phyloP scores from a whole-genome alignment of 192 early-diverging fungal genomes.

The Funneliformis mosseae region DNA sequence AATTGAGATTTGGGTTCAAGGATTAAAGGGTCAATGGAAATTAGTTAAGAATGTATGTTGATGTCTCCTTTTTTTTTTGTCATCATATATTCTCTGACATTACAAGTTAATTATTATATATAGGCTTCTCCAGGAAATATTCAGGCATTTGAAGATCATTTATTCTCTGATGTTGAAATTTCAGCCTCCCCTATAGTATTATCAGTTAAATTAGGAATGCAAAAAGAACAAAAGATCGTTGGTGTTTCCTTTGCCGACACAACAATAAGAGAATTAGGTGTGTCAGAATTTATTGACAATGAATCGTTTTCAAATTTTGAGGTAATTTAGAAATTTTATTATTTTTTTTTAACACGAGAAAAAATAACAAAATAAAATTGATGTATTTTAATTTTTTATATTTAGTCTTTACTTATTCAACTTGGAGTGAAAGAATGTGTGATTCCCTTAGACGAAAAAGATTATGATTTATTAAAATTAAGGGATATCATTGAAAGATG shows the following conservation, averaged over 20 bases:
- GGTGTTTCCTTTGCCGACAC: constrained; percentile 91
- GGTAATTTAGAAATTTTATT: constrained; percentile 41
- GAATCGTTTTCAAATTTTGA: constrained; percentile 94
- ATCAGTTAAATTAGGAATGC: constrained; percentile 63
- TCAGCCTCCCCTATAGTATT: constrained; percentile 78
- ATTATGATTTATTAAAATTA: constrained; percentile 74
- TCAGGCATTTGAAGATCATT: constrained; percentile 85
- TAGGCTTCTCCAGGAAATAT: constrained; percentile 96
- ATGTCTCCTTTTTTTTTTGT: neutral
- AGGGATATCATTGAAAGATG: constrained; percentile 72
- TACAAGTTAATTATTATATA: neutral
- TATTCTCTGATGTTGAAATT: constrained; percentile 78
- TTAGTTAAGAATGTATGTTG: constrained; percentile 39
- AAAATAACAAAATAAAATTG: neutral
- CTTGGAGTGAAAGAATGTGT: constrained; percentile 93
- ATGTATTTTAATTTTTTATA: neutral
- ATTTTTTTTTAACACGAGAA: constrained; percentile 15
- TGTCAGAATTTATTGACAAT: constrained; percentile 91
- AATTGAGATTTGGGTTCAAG: constrained; percentile 82
- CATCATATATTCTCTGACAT: neutral
- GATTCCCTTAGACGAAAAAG: constrained; percentile 59
- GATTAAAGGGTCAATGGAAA: constrained; percentile 54
- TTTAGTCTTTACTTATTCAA: constrained; percentile 84
- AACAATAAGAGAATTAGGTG: constrained; percentile 74
- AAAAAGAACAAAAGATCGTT: constrained; percentile 70